These are phyloP conservation scores for Globisporangium splendens DNA, from an alignment of 352 stramenopile species.

Conservation along the genomic window DNA sequence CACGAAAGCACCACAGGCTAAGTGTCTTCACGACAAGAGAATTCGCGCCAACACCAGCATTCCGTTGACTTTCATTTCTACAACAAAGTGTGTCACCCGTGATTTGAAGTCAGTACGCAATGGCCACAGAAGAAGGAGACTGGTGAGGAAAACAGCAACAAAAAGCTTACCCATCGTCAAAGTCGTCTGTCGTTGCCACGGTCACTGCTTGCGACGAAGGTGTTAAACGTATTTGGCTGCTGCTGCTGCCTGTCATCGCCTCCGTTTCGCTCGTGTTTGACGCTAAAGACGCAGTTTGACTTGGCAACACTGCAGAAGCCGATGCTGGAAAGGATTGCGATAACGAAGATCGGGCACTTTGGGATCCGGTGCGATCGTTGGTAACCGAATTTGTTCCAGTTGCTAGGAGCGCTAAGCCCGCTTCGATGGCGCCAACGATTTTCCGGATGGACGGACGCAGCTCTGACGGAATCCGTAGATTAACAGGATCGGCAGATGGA, in stretches of 20 bases:
- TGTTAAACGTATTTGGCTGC: constrained; percentile 5
- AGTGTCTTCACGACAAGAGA: constrained; percentile 31
- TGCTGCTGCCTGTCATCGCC: constrained; percentile 6
- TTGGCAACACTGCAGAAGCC: neutral
- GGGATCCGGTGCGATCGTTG: constrained; percentile 1
- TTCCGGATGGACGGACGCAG: constrained; percentile 52
- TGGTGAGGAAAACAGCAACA: constrained; percentile 4
- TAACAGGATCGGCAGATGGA: constrained; percentile 52
- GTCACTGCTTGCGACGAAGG: neutral
- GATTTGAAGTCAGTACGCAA: neutral
- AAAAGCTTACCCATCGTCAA: constrained; percentile 40
- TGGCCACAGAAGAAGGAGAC: neutral
- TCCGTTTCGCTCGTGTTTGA: constrained; percentile 11
- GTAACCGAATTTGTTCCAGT: constrained; percentile 11
- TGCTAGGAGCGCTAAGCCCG: constrained; percentile 21
- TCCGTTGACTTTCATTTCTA: neutral
- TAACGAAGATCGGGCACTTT: neutral
- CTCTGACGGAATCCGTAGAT: constrained; percentile 53
- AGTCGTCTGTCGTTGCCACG: constrained; percentile 17
- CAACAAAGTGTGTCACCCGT: neutral
- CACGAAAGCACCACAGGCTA: constrained; percentile 66
- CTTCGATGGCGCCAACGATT: constrained; percentile 39
- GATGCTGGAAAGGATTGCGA: neutral
- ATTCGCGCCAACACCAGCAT: neutral
- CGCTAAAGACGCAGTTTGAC: neutral